These are phyloP conservation scores for Gamsiella multidivaricata DNA, from an alignment of 192 early-diverging fungal genomes.

Conservation along the genomic window DNA sequence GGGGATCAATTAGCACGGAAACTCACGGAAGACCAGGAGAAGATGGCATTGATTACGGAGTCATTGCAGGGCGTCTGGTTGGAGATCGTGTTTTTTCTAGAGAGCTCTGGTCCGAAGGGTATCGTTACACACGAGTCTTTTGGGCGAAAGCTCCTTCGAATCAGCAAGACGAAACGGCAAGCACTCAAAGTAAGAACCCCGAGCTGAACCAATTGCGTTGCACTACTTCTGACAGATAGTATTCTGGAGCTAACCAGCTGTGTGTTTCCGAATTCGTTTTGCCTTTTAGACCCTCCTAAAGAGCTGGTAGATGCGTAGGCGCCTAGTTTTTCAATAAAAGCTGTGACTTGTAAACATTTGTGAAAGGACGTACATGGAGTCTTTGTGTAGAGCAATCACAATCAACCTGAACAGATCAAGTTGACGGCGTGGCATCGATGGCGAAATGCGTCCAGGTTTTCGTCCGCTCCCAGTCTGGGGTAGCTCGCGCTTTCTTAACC, in stretches of 20 bases:
- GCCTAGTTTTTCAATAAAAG: no score
- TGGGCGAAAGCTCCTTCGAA: slow-evolving; percentile 1
- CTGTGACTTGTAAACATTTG: neutral
- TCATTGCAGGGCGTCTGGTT: slow-evolving; percentile 30
- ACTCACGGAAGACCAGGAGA: slow-evolving; percentile 14
- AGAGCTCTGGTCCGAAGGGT: neutral
- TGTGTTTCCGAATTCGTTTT: neutral
- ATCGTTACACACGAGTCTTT: slow-evolving; percentile 1
- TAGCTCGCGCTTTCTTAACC: no score
- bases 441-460: no score
- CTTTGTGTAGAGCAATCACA: no score
- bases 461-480: no score
- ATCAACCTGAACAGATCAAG: no score
- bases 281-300: slow-evolving; percentile 5
- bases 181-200: slow-evolving; percentile 30
- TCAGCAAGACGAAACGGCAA: slow-evolving; percentile 23
- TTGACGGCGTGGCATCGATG: no score
- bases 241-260: neutral
- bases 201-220: no score
- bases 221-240: no score
- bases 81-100: slow-evolving; percentile 16
- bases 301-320: neutral
- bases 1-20: neutral
- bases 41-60: slow-evolving; percentile 3
- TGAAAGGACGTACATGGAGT: no score